phyloP scores from a whole-genome alignment of 768 basidiomycete genomes.

The Austroboletus eburneus region DNA sequence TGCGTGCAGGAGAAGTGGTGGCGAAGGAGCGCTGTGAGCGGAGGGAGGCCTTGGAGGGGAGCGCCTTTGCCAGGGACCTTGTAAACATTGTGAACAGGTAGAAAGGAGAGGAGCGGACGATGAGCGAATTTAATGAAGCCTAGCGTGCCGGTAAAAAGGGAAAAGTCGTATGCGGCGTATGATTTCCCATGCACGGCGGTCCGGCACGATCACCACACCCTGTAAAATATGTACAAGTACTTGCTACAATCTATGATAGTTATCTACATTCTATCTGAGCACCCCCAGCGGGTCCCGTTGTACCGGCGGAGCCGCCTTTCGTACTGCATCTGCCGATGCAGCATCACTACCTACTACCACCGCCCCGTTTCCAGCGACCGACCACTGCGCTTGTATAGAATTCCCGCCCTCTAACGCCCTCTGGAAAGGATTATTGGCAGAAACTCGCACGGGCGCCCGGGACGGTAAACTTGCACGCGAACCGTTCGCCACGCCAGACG shows the following conservation, averaged over 20 bases:
- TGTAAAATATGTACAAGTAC: background rate
- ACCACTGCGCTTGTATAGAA: slow-evolving; percentile 2
- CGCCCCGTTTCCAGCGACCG: slow-evolving; percentile 1
- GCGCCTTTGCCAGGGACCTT: slow-evolving; percentile 47
- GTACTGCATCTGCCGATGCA: slow-evolving; percentile 9
- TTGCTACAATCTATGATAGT: background rate
- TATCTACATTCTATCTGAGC: slow-evolving; percentile 17
- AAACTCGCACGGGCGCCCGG: slow-evolving; percentile 23
- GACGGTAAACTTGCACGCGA: slow-evolving; percentile 11
- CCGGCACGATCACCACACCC: slow-evolving; percentile 4
- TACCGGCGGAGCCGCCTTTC: slow-evolving; percentile 6
- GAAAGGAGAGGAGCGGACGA: slow-evolving; percentile 5
- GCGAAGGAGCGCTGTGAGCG: slow-evolving; percentile 60
- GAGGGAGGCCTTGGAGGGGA: slow-evolving; percentile 39
- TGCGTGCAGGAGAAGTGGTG: slow-evolving; percentile 53
- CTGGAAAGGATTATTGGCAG: slow-evolving; percentile 30
- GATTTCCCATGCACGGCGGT: slow-evolving; percentile 19
- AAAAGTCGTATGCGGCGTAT: slow-evolving; percentile 8
- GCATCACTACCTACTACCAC: slow-evolving; percentile 1
- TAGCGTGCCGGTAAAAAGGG: slow-evolving; percentile 3
- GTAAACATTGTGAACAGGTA: slow-evolving; percentile 50
- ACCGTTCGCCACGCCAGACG: slow-evolving; percentile 7
- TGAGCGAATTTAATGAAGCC: background rate
- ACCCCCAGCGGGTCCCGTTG: slow-evolving; percentile 31
- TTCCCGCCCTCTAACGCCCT: slow-evolving; percentile 13